A percentile compares a stretch with the other conserved stretches of the same genome.
Conservation (phyloP, 352 stramenopile species). For the Pythium diclinum region DNA sequence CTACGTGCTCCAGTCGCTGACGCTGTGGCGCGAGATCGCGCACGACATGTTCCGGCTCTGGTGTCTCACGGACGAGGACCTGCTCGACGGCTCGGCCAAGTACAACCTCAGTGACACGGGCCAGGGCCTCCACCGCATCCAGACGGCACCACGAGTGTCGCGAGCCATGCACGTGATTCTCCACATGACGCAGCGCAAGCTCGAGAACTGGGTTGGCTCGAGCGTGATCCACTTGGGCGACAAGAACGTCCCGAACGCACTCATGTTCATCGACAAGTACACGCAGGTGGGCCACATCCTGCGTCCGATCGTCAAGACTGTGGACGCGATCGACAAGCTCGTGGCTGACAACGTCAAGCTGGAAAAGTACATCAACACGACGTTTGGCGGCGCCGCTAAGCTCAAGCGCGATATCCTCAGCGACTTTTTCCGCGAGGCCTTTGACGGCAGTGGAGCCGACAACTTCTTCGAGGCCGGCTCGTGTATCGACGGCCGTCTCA, state of each 20-base stretch:
- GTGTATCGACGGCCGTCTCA: slow-evolving; percentile 96
- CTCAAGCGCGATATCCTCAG: slow-evolving; percentile 91
- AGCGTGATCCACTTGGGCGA: slow-evolving; percentile 97
- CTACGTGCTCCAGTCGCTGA: slow-evolving; percentile 95
- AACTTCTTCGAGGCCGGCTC: slow-evolving; percentile 95
- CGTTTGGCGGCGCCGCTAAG: slow-evolving; percentile 83
- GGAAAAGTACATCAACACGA: slow-evolving; percentile 58
- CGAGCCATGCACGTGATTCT: slow-evolving; percentile 95
- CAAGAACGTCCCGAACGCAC: slow-evolving; percentile 97
- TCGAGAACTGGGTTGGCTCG: slow-evolving; percentile 90
- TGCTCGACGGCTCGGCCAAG: slow-evolving; percentile 76
- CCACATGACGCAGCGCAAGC: slow-evolving; percentile 64
- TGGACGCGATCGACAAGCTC: slow-evolving; percentile 69
- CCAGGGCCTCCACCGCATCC: slow-evolving; percentile 94
- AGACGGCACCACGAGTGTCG: slow-evolving; percentile 91
- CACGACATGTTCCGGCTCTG: slow-evolving; percentile 97
- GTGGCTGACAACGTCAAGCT: slow-evolving; percentile 48
- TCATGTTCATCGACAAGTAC: slow-evolving; percentile 99
- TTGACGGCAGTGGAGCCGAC: slow-evolving; percentile 93
- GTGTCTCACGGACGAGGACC: slow-evolving; percentile 92
- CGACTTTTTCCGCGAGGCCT: slow-evolving; percentile 96
- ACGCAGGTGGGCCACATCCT: slow-evolving; percentile 90
- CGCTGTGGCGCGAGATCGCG: slow-evolving; percentile 94
- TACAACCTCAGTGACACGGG: slow-evolving; percentile 94
- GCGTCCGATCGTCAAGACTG: slow-evolving; percentile 84